These are phyloP conservation scores for Blastobotrys mokoenaii DNA, from an alignment of 805 yeast species.

Conservation along the genomic window DNA sequence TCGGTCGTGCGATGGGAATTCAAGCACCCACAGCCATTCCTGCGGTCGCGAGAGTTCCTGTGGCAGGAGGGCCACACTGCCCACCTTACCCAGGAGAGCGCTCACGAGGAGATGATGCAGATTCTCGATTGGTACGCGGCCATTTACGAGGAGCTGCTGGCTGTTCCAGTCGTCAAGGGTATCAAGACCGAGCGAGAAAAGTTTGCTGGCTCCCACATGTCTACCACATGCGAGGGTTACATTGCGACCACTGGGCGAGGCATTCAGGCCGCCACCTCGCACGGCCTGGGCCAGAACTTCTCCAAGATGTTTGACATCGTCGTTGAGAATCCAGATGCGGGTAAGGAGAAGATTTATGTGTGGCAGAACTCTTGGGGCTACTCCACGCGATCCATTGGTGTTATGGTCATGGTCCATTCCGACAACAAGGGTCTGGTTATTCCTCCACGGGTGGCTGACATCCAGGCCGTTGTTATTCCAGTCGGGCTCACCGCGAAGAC, in stretches of 20 bases:
- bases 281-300: constrained; percentile 95
- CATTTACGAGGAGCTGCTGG: constrained; percentile 83
- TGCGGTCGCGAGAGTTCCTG: constrained; percentile 96
- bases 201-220: constrained; percentile 95
- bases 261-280: constrained; percentile 98
- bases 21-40: constrained; percentile 98
- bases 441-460: constrained; percentile 94
- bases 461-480: constrained; percentile 87
- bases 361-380: constrained; percentile 99
- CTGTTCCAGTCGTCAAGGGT: constrained; percentile 96
- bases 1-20: constrained; percentile 99
- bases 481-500: constrained; percentile 91
- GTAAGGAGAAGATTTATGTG: constrained; percentile 77
- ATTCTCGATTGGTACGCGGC: constrained; percentile 81
- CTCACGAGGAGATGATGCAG: constrained; percentile 72
- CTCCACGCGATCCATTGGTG: constrained; percentile 97
- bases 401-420: constrained; percentile 97
- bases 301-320: constrained; percentile 95
- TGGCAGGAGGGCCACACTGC: constrained; percentile 99
- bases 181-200: constrained; percentile 94
- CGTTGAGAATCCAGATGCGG: constrained; percentile 95
- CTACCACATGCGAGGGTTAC: constrained; percentile 94
- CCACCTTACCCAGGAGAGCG: constrained; percentile 75
- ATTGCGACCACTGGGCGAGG: constrained; percentile 99
- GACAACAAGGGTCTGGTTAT: constrained; percentile 97